Evolutionary conservation across 345 rosid genomes (phyloP), one percentile per base, ranked within the genome.

Genomic region (Orychophragmus violaceus): DNA sequence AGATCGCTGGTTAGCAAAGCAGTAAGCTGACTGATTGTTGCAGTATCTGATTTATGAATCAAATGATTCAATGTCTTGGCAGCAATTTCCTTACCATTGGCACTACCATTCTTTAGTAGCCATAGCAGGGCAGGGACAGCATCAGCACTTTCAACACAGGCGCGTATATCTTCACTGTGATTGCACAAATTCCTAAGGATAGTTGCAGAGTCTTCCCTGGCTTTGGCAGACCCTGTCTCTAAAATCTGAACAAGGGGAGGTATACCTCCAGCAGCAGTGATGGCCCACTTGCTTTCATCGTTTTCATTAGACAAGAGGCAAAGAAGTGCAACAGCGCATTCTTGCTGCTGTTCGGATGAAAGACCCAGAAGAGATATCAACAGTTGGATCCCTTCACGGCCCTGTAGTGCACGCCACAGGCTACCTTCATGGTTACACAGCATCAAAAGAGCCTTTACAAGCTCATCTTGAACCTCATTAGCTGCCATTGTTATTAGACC

Each of bases 231-330:
- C 6, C 99, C 99, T 33, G 89, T 86, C 84, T 95, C 99, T 46
- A 95, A 81, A 82, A 95, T 95, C 74, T 87, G 99, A 70, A 95
- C 99, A 52, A 95, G 96, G 6, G 99, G 99, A 76, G 99, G 99
- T 77, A 95, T 95, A 58, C 99, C 99, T 83, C 98, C 99, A 74
- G 99, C 99, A 69, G 99, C 99, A 48, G 99, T 95, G 76, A 95
- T 91, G 37, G 99, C 99, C 99, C 99, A 95, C 79, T 95, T 95
- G 76, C 99, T 95, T 74, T 95, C 99, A 75, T 95, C 99, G 49
- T 95, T 91, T 83, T 95, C 97, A 58, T 89, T 82, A 23, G 99
- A 91, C 62, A 95, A 77, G 70, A 95, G 94, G 72, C 87, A 87
- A 64, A 95, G 93, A 79, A 95, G 85, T 53, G 97, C 97, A 79